Conservation (phyloP, 305 asterid genomes). For the Fraxinus paxiana region DNA sequence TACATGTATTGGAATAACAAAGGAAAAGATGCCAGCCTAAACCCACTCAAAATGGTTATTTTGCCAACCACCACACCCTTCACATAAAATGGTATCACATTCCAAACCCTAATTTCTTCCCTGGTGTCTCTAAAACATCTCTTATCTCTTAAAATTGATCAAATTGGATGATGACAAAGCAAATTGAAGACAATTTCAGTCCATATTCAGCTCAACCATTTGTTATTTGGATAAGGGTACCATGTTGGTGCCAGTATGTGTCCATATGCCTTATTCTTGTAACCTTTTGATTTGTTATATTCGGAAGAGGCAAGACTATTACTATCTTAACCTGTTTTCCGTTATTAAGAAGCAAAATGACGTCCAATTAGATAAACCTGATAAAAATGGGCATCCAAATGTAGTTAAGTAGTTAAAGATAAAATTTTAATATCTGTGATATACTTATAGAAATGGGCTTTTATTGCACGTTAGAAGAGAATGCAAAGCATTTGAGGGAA, state of each 20-base stretch:
- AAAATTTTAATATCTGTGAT: neutral
- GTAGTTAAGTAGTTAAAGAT: neutral
- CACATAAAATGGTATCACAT: neutral
- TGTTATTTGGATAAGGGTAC: neutral
- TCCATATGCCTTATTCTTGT: neutral
- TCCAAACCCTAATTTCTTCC: neutral
- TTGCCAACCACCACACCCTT: neutral
- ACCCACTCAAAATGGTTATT: too few relatives aligned
- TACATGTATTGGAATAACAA: too few relatives aligned
- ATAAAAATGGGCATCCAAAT: neutral
- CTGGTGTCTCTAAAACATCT: neutral
- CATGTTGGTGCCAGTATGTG: neutral
- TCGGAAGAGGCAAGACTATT: neutral
- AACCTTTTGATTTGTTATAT: neutral
- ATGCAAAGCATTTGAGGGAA: neutral
- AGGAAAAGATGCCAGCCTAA: too few relatives aligned
- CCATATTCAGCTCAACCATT: neutral
- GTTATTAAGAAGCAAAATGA: neutral
- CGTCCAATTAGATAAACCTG: neutral
- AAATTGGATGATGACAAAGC: neutral
- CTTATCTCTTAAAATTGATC: neutral
- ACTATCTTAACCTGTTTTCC: neutral
- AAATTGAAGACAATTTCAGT: neutral
- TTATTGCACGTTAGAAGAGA: neutral
- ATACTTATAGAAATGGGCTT: neutral